phyloP scores from a whole-genome alignment of 1,284 basidiomycete species.

The Athelia psychrophila region DNA sequence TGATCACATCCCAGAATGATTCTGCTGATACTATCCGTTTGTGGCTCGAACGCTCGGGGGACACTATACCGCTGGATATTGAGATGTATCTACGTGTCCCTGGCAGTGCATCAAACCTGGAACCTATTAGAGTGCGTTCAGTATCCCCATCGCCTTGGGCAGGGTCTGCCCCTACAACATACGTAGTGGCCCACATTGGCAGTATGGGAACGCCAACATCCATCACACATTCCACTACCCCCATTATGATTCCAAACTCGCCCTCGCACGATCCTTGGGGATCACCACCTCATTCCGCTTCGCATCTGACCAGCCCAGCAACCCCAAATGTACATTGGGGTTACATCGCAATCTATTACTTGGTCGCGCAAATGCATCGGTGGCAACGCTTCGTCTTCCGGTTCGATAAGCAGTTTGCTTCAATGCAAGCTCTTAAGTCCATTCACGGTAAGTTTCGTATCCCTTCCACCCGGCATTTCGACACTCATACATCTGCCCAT shows the following conservation, averaged over 20 bases:
- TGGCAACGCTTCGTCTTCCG: conserved; percentile 78
- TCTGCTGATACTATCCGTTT: conserved; percentile 75
- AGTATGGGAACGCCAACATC: background rate
- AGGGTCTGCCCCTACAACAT: background rate
- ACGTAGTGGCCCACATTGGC: background rate
- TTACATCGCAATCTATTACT: conserved; percentile 71
- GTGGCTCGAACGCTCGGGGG: conserved; percentile 76
- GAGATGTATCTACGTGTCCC: conserved; percentile 67
- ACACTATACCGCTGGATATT: conserved; percentile 66
- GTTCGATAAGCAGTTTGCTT: conserved; percentile 71
- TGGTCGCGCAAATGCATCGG: conserved; percentile 73
- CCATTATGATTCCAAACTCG: conserved; percentile 31
- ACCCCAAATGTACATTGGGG: conserved; percentile 65
- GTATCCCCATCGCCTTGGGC: background rate
- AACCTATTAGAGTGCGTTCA: conserved; percentile 19
- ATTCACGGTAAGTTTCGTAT: conserved; percentile 51
- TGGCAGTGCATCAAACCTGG: conserved; percentile 20
- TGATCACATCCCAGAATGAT: conserved; percentile 62
- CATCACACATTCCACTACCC: conserved; percentile 21
- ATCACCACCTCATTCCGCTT: conserved; percentile 20
- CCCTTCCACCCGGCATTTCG: background rate
- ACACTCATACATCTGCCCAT: background rate
- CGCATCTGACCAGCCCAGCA: conserved; percentile 19
- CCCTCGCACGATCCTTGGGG: conserved; percentile 29
- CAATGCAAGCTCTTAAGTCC: conserved; percentile 64